Percentiles rank a stretch among this genome's conserved stretches.
Evolutionary conservation across 768 basidiomycete genomes (phyloP).

Genomic region (Leccinum disarticulatum): DNA sequence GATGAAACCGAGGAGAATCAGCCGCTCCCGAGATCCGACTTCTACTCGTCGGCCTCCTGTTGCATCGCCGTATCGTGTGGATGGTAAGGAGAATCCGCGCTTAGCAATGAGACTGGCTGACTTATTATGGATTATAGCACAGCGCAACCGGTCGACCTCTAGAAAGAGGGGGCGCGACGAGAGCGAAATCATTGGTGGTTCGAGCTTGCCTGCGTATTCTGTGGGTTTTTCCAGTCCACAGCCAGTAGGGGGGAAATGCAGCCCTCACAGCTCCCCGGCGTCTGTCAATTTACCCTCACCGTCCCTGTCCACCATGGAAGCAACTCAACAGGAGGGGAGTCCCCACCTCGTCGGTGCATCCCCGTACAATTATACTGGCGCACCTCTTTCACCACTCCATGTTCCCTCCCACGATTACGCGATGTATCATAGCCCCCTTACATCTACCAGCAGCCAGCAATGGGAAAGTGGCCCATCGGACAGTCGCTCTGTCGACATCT

Average conservation of each 20-base stretch:
- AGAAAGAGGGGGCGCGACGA: slow-evolving; percentile 74
- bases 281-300: slow-evolving; percentile 75
- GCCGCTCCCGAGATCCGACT: slow-evolving; percentile 58
- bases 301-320: slow-evolving; percentile 50
- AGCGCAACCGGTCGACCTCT: slow-evolving; percentile 73
- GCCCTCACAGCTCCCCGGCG: slow-evolving; percentile 74
- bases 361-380: slow-evolving; percentile 42
- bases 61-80: slow-evolving; percentile 65
- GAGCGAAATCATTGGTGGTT: slow-evolving; percentile 49
- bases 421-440: slow-evolving; percentile 35
- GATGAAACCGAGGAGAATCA: slow-evolving; percentile 51
- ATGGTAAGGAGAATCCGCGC: slow-evolving; percentile 44
- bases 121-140: slow-evolving; percentile 38
- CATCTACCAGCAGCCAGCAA: slow-evolving; percentile 29
- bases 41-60: slow-evolving; percentile 54
- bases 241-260: slow-evolving; percentile 44
- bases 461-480: slow-evolving; percentile 48
- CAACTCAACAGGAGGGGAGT: slow-evolving; percentile 50
- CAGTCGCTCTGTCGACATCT: slow-evolving; percentile 43
- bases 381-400: slow-evolving; percentile 53
- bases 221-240: slow-evolving; percentile 59
- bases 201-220: slow-evolving; percentile 42
- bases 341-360: slow-evolving; percentile 49
- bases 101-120: slow-evolving; percentile 16
- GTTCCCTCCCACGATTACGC: slow-evolving; percentile 58